Evolutionary conservation across 805 yeast genomes (phyloP).

Genomic region (Scheffersomyces coipomensis): DNA sequence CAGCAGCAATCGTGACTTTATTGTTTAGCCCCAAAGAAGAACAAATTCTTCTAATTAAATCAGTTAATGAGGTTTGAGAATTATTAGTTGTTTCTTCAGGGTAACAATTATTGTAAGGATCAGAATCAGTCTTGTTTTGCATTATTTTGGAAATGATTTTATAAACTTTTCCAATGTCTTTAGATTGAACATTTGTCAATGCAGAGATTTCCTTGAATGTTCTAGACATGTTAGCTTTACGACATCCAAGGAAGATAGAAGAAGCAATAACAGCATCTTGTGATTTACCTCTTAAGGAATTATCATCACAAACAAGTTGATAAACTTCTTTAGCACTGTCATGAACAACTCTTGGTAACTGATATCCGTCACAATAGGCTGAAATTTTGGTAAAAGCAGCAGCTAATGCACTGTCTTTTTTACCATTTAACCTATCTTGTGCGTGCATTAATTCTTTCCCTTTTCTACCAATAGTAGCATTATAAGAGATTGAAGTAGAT

Average conservation of each 20-base stretch:
- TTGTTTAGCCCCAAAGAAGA: constrained; percentile 85
- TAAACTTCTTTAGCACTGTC: constrained; percentile 97
- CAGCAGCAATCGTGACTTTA: constrained; percentile 89
- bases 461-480: constrained; percentile 48
- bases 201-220: constrained; percentile 95
- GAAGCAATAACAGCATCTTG: constrained; percentile 95
- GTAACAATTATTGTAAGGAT: constrained; percentile 40
- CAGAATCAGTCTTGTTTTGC: constrained; percentile 45
- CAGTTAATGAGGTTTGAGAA: constrained; percentile 86
- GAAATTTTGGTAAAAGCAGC: constrained; percentile 87
- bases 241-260: constrained; percentile 87
- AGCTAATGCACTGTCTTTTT: constrained; percentile 80
- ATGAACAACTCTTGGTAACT: constrained; percentile 87
- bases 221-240: constrained; percentile 89
- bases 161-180: constrained; percentile 89
- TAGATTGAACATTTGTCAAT: constrained; percentile 84
- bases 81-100: constrained; percentile 46
- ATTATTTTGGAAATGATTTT: constrained; percentile 66
- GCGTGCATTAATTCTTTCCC: constrained; percentile 88
- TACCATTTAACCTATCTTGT: constrained; percentile 82
- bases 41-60: constrained; percentile 90
- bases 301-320: constrained; percentile 84
- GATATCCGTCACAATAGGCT: constrained; percentile 94
- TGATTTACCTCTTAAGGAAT: constrained; percentile 80
- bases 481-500: constrained; percentile 86